A percentile compares a stretch with the other conserved stretches of the same genome.
phyloP scores from a whole-genome alignment of 164 flowering plant species.

The Pachysandra terminalis region DNA sequence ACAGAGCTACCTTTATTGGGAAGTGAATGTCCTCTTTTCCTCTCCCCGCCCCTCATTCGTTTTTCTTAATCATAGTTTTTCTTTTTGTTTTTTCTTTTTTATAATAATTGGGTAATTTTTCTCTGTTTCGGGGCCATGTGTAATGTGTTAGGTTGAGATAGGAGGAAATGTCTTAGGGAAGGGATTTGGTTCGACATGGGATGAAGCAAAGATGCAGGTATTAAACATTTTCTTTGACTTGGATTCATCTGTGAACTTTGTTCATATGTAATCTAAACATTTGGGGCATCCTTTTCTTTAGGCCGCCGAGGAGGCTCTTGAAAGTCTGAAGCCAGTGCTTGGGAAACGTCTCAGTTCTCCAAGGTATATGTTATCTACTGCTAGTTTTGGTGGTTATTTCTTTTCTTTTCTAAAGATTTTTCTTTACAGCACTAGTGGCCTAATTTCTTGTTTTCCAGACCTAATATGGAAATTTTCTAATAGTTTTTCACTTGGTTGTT shows the following conservation, averaged over 20 bases:
- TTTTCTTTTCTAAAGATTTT: not conserved
- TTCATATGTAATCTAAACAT: constrained; percentile 2
- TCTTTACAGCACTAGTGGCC: not conserved
- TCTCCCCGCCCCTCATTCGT: too few relatives aligned
- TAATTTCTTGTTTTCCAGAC: too few relatives aligned
- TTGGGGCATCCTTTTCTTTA: constrained; percentile 21
- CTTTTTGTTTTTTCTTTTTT: not conserved
- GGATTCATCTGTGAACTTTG: not conserved
- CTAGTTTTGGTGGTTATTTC: not conserved
- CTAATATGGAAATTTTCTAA: too few relatives aligned
- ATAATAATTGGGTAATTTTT: not conserved
- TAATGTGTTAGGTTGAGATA: constrained; percentile 67
- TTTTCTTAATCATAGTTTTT: too few relatives aligned
- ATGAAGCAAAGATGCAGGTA: constrained; percentile 87
- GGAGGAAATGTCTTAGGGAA: constrained; percentile 74
- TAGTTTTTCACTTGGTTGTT: too few relatives aligned
- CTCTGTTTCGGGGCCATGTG: constrained; percentile 7
- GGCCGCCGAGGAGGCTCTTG: constrained; percentile 91
- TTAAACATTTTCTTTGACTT: not conserved
- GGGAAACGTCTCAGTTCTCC: constrained; percentile 71
- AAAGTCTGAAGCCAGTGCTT: constrained; percentile 43
- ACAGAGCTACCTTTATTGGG: not conserved
- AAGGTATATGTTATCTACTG: constrained; percentile 42
- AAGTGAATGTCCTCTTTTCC: not conserved
- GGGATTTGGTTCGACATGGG: constrained; percentile 80